Conservation (phyloP, 257 asterid species). For the Fraxinus americana region DNA sequence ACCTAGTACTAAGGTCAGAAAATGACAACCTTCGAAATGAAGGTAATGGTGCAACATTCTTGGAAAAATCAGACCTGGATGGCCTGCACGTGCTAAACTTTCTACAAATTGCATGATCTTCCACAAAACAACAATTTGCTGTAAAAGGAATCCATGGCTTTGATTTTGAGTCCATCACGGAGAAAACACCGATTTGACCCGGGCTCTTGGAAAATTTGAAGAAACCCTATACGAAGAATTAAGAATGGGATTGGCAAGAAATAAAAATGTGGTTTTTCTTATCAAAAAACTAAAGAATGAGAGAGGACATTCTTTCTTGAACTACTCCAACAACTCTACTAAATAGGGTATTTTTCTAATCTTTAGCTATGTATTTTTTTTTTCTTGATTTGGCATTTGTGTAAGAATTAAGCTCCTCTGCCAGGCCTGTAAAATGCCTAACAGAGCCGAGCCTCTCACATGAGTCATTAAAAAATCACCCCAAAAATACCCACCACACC, state of each 20-base stretch:
- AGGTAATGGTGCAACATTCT: constrained; percentile 60
- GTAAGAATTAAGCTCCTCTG: no score
- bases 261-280: constrained; percentile 13
- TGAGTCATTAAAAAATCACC: no score
- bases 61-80: constrained; percentile 62
- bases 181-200: not conserved
- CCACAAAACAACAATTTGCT: constrained; percentile 65
- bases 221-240: constrained; percentile 20
- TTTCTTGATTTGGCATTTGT: constrained; percentile 31
- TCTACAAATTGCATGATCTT: constrained; percentile 48
- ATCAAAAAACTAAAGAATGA: not conserved
- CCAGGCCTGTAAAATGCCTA: no score
- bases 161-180: constrained; percentile 45
- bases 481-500: no score
- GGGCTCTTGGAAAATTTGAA: constrained; percentile 22
- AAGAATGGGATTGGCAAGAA: not conserved
- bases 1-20: constrained; percentile 56
- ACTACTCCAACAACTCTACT: constrained; percentile 98
- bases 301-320: constrained; percentile 53
- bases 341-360: constrained; percentile 46
- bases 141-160: constrained; percentile 73
- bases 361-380: constrained; percentile 22
- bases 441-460: no score
- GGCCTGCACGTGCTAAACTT: constrained; percentile 68
- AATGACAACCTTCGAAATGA: constrained; percentile 74